Evolutionary conservation across 2,329 filamentous ascomycete species (phyloP).

Genomic region (Diaporthe humulicola): DNA sequence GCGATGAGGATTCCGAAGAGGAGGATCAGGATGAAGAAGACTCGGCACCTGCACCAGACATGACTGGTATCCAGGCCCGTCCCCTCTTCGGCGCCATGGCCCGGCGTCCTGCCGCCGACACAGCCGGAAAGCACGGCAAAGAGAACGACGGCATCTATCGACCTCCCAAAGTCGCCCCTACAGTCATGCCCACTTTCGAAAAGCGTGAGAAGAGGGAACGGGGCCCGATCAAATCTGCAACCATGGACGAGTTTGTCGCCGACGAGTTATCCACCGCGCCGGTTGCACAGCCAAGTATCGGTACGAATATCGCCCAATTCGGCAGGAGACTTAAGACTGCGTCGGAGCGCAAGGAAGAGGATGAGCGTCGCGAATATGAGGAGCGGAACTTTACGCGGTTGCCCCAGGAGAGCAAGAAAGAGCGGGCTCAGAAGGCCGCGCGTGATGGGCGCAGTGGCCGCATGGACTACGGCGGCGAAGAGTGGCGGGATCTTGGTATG

Average conservation of each 20-base stretch:
- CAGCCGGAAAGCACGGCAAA: constrained; percentile 49
- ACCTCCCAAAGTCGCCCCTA: constrained; percentile 89
- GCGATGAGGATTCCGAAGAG: constrained; percentile 49
- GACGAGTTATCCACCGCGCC: constrained; percentile 88
- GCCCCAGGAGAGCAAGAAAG: constrained; percentile 90
- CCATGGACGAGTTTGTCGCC: constrained; percentile 91
- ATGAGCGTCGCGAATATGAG: constrained; percentile 87
- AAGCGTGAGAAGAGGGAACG: constrained; percentile 73
- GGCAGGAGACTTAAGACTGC: constrained; percentile 85
- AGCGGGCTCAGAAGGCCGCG: constrained; percentile 74
- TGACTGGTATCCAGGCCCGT: constrained; percentile 49
- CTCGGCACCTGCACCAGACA: constrained; percentile 41
- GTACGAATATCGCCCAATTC: constrained; percentile 85
- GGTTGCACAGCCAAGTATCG: constrained; percentile 88
- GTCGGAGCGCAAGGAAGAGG: constrained; percentile 81
- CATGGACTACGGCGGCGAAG: constrained; percentile 88
- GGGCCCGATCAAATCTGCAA: constrained; percentile 79
- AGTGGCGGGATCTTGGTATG: constrained; percentile 88
- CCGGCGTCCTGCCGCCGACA: constrained; percentile 48
- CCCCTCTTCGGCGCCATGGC: constrained; percentile 55
- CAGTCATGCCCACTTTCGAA: constrained; percentile 81
- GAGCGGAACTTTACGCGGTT: constrained; percentile 92
- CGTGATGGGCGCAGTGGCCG: constrained; percentile 63
- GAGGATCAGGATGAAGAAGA: constrained; percentile 53
- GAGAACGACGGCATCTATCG: constrained; percentile 82